Evolutionary conservation across 2,329 filamentous ascomycete genomes (phyloP).

Genomic region (Hypoxylon sp.): DNA sequence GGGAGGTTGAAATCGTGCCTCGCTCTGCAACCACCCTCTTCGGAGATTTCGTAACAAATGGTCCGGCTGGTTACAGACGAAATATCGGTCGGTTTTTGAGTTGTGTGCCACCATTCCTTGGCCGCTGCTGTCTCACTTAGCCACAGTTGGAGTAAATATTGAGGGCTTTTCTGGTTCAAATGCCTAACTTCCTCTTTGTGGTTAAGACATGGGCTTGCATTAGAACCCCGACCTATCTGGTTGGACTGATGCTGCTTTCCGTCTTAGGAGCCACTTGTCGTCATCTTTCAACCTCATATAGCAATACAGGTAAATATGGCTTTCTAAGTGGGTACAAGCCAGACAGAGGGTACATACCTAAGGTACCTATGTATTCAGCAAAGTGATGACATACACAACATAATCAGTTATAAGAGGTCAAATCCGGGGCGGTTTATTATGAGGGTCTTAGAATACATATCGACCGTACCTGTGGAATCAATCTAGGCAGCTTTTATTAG

Average conservation of each 20-base stretch:
- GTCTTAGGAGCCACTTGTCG: background rate
- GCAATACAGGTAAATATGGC: too few relatives aligned
- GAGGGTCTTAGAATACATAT: too few relatives aligned
- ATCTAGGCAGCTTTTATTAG: background rate
- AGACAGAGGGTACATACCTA: too few relatives aligned
- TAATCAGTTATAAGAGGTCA: too few relatives aligned
- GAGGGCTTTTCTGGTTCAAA: background rate
- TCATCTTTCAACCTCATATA: background rate
- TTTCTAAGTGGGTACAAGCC: too few relatives aligned
- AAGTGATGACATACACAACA: too few relatives aligned
- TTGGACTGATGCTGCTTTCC: conserved; percentile 25
- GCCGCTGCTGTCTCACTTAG: conserved; percentile 19
- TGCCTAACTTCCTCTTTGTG: conserved; percentile 17
- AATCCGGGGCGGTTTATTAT: too few relatives aligned
- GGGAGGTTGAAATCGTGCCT: conserved; percentile 42
- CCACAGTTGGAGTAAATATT: background rate
- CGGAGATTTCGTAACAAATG: conserved; percentile 52
- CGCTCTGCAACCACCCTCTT: conserved; percentile 50
- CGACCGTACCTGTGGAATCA: background rate
- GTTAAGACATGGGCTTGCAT: conserved; percentile 20
- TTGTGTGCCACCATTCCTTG: conserved; percentile 27
- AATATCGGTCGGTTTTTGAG: conserved; percentile 30
- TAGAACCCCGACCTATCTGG: background rate
- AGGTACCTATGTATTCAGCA: too few relatives aligned
- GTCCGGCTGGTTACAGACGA: conserved; percentile 42